phyloP scores from a whole-genome alignment of 164 flowering plant genomes.

The Magnolia kwangsiensis region DNA sequence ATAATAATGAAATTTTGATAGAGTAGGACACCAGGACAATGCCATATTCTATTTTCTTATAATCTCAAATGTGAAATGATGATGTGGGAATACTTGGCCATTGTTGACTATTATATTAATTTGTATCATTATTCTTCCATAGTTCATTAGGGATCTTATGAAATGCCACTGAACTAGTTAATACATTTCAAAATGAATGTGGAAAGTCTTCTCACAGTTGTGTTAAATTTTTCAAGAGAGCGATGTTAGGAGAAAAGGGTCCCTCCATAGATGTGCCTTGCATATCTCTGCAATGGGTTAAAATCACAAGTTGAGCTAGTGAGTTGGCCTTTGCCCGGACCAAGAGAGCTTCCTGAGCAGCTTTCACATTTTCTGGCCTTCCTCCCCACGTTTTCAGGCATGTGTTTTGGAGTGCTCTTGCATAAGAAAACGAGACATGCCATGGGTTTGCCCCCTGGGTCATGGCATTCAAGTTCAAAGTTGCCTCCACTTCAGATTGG shows the following conservation, averaged over 20 bases:
- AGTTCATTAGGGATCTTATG: no score
- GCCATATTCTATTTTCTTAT: no score
- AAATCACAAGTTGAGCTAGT: slow-evolving; percentile 34
- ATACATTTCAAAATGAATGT: no score
- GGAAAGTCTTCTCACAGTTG: no score
- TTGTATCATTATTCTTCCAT: no score
- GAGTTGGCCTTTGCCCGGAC: slow-evolving; percentile 19
- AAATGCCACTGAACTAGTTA: no score
- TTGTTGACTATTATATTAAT: slow-evolving; percentile 48
- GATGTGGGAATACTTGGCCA: slow-evolving; percentile 55
- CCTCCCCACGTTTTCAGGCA: slow-evolving; percentile 18
- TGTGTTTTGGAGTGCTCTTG: slow-evolving; percentile 19
- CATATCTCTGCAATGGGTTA: slow-evolving; percentile 40
- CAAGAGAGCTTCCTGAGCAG: slow-evolving; percentile 16
- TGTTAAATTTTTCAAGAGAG: no score
- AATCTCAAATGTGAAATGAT: no score
- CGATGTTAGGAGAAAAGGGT: no score
- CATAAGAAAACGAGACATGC: slow-evolving; percentile 24
- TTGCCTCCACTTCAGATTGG: slow-evolving; percentile 23
- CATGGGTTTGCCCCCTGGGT: slow-evolving; percentile 19
- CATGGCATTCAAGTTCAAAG: slow-evolving; percentile 22
- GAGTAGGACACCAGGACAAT: no score
- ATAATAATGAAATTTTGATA: no score
- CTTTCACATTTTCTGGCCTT: slow-evolving; percentile 18
- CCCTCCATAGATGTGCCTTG: no score